Evolutionary conservation across 2,329 filamentous ascomycete genomes (phyloP), one percentile per base, ranked within the genome.

Genomic region (Teratosphaeria epicoccoides): DNA sequence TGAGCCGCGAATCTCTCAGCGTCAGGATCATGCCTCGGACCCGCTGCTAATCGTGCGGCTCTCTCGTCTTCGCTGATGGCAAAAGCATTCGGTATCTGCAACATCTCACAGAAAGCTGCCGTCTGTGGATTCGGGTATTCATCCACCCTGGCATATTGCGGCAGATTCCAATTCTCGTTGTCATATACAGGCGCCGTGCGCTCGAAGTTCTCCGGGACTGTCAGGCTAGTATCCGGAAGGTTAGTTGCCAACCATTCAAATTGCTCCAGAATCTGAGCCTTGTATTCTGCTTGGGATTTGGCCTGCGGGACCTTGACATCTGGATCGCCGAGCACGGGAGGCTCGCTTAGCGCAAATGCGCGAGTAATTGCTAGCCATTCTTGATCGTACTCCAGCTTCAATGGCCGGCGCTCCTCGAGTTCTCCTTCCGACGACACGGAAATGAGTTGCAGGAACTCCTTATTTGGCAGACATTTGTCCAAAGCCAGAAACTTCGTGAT

Each of bases 281-380:
- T 48, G 52, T 64, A 64, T 43, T 61, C 57, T 2, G 74, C 78
- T 54, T 63, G 58, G n/a, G 54, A 52, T 40, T 66, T 94, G 82
- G 20, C 87, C 11, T 46, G 66, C 0, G 84, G 76, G 0, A 78
- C 69, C 37, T 70, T 68, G 1, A 78, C 76, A 6, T 70, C 65
- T 4, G 74, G 74, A 56, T 84, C 75, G 52, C 87, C 86, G 33
- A 91, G 72, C 1, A 72, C 69, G 1, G 93, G 74, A 25, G 68
- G 62, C 43, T 74, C 62, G 40, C 81, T 76, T 2, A 74, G 61
- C 40, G 86, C 81, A 63, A 97, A 94, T 6, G 83, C 84, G 43
- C 91, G 85, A 11, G 84, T 90, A 57, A 98, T 96, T 43, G 93
- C 86, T 6, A 98, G 82, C 91, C 91, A 98, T 71, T 98, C 93